phyloP scores from a whole-genome alignment of 1,284 basidiomycete genomes.

The Uromyces viciae-fabae region DNA sequence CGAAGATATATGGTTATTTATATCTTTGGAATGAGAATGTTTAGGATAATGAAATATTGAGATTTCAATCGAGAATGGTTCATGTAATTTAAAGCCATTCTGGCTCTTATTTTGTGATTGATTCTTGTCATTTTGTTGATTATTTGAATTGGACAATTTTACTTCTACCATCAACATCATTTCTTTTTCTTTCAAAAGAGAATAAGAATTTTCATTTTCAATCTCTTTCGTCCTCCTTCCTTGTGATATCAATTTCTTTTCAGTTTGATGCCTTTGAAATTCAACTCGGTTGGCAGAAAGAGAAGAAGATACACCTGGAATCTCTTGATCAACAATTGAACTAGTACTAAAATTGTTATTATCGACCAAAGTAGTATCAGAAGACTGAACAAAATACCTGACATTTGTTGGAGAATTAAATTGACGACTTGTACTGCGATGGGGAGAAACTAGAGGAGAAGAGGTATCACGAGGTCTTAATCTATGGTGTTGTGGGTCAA shows the following conservation, averaged over 20 bases:
- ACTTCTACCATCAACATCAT: neutral
- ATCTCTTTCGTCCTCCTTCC: too few species aligned
- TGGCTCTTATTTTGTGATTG: too few species aligned
- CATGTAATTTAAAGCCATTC: neutral
- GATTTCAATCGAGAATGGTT: neutral
- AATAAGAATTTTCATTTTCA: too few species aligned
- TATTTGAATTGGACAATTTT: neutral
- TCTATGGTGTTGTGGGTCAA: neutral
- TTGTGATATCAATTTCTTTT: too few species aligned
- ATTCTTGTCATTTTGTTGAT: neutral
- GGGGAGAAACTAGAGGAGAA: neutral
- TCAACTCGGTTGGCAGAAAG: too few species aligned
- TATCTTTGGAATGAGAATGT: neutral
- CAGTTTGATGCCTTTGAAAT: too few species aligned
- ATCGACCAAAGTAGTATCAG: too few species aligned
- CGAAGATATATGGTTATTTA: neutral
- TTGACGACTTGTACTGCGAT: neutral
- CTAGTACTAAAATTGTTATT: too few species aligned
- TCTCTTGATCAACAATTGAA: too few species aligned
- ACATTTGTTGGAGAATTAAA: neutral
- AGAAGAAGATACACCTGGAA: too few species aligned
- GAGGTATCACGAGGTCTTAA: neutral
- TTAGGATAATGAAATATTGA: slow-evolving; percentile 8
- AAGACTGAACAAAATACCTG: too few species aligned
- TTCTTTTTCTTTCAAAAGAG: neutral